Percentiles rank a stretch among this genome's conserved stretches.
phyloP scores from a whole-genome alignment of 805 yeast genomes.

The Starmerella floris region DNA sequence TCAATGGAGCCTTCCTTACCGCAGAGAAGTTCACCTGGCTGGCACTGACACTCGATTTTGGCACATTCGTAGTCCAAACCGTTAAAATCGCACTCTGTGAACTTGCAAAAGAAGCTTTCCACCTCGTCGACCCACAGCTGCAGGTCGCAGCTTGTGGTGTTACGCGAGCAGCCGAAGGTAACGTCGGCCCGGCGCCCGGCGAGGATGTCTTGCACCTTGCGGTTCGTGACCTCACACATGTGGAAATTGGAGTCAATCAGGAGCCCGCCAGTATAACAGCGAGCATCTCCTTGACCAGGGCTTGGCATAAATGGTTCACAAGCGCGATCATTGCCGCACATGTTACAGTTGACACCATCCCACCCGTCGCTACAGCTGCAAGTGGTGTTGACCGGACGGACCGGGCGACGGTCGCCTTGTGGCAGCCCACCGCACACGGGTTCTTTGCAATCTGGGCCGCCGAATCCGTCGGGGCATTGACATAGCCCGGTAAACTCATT shows the following conservation, averaged over 20 bases:
- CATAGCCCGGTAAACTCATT: slow-evolving; percentile 81
- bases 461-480: slow-evolving; percentile 84
- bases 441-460: slow-evolving; percentile 80
- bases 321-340: slow-evolving; percentile 58
- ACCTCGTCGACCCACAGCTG: slow-evolving; percentile 91
- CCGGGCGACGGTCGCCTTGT: slow-evolving; percentile 54
- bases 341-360: slow-evolving; percentile 84
- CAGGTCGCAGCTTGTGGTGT: slow-evolving; percentile 58
- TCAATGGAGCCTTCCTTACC: slow-evolving; percentile 91
- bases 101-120: slow-evolving; percentile 84
- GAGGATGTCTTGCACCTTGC: slow-evolving; percentile 68
- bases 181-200: slow-evolving; percentile 79
- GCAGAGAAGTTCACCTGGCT: slow-evolving; percentile 86
- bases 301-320: slow-evolving; percentile 63
- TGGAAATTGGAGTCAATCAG: slow-evolving; percentile 70
- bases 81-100: slow-evolving; percentile 57
- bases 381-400: slow-evolving; percentile 32
- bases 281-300: slow-evolving; percentile 67
- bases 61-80: slow-evolving; percentile 64
- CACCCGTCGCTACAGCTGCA: slow-evolving; percentile 80
- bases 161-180: slow-evolving; percentile 72
- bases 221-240: slow-evolving; percentile 85
- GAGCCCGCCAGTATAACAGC: slow-evolving; percentile 78
- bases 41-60: slow-evolving; percentile 69
- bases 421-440: slow-evolving; percentile 77